Conservation (phyloP, 352 stramenopile genomes). For the Phytophthora vignae region DNA sequence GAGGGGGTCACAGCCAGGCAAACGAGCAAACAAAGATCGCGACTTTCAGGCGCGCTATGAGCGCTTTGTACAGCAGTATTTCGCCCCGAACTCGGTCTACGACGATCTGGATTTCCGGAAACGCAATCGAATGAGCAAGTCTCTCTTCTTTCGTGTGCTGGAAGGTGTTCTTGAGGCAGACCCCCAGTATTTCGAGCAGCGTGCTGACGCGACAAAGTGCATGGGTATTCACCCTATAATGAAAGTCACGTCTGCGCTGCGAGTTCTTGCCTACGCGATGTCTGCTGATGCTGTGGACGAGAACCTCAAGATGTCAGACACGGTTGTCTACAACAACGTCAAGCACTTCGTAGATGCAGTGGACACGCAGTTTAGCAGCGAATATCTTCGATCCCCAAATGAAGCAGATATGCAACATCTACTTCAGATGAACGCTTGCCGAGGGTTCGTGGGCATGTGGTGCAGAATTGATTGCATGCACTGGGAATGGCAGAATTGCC, state of each 20-base stretch:
- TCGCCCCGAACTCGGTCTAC: background rate
- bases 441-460: conserved; percentile 10
- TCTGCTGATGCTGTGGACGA: background rate
- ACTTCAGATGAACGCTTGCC: conserved; percentile 3
- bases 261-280: conserved; percentile 7
- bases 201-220: conserved; percentile 1
- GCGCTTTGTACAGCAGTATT: conserved; percentile 5
- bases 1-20: conserved; percentile 4
- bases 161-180: background rate
- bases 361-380: background rate
- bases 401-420: background rate
- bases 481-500: conserved; percentile 10
- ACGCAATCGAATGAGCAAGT: conserved; percentile 6
- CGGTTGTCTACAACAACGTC: background rate
- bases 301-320: background rate
- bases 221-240: conserved; percentile 8
- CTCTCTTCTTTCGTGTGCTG: conserved; percentile 1
- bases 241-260: conserved; percentile 7
- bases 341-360: conserved; percentile 3
- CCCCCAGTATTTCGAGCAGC: conserved; percentile 6
- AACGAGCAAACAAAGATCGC: conserved; percentile 3
- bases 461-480: conserved; percentile 17
- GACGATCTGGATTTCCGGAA: background rate
- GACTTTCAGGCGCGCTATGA: conserved; percentile 4
- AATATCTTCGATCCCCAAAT: conserved; percentile 5